Evolutionary conservation across 805 yeast species (phyloP), one percentile per base, ranked within the genome.

Genomic region (Candida anglica): DNA sequence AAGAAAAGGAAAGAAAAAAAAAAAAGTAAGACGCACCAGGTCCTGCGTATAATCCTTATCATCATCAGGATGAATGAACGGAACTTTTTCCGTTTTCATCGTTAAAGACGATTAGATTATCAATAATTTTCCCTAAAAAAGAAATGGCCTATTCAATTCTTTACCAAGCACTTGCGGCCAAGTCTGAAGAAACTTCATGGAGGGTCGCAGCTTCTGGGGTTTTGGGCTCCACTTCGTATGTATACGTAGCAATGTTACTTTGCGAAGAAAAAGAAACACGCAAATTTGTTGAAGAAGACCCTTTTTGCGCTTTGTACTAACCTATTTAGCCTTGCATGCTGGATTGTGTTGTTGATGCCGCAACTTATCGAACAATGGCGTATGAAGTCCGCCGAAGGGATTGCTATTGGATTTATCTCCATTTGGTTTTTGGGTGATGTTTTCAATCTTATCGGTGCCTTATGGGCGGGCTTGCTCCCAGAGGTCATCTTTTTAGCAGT

Each of bases 301-400:
- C 28, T 13, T 10, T 25, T 13, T 15, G 5, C 19, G 32, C 16
- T 21, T 23, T 19, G 18, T 35, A 37, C 39, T 27, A 34, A 32
- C 36, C 7, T 15, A 24, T 28, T 32, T 42, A 71, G 79, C 20
- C 67, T 84, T 27, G 87, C 91, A 0, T 81, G 91, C 53, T 85
- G 89, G 88, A 70, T 85, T 9, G 88, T 84, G 10, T 58, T 84
- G 26, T 68, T 84, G 38, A 60, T 85, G 44, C 93, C 94, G 0
- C 94, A 84, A 53, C 67, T 84, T 30, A 71, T 84, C 17, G 94
- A 84, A 52, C 91, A 84, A 58, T 85, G 88, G 88, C 60, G 84
- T 34, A 58, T 78, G 34, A 78, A 84, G 49, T 71, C 79, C 13
- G 85, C 87, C 3, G 89, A 82, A 21, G 94, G 94, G 5, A 77